A percentile compares a stretch with the other conserved stretches of the same genome.
phyloP scores from a whole-genome alignment of 495 filamentous ascomycete species.

The Clavariopsis aquatica region DNA sequence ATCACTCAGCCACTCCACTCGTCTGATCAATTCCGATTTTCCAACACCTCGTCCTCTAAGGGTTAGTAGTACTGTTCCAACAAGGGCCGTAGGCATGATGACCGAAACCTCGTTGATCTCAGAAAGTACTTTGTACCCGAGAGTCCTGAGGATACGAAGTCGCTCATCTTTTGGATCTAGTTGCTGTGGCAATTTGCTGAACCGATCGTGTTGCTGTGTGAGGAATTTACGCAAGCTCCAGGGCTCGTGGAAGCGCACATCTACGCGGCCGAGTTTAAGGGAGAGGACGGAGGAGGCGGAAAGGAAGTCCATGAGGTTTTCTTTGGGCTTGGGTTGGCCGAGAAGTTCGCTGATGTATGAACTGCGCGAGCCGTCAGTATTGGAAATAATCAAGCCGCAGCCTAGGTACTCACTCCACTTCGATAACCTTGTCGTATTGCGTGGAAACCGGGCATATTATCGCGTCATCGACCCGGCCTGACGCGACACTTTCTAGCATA shows the following conservation, averaged over 20 bases:
- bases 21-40: slow-evolving; percentile 76
- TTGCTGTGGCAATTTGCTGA: slow-evolving; percentile 39
- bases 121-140: slow-evolving; percentile 87
- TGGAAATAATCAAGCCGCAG: neutral
- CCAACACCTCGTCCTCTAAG: slow-evolving; percentile 91
- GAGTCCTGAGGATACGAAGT: slow-evolving; percentile 68
- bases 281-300: slow-evolving; percentile 86
- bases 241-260: slow-evolving; percentile 92
- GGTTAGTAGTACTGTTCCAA: slow-evolving; percentile 90
- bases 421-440: slow-evolving; percentile 98
- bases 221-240: slow-evolving; percentile 87
- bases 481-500: slow-evolving; percentile 83
- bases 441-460: slow-evolving; percentile 93
- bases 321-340: slow-evolving; percentile 90
- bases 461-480: slow-evolving; percentile 84
- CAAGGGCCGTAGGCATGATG: slow-evolving; percentile 94
- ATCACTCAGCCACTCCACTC: slow-evolving; percentile 86
- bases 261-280: slow-evolving; percentile 84
- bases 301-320: slow-evolving; percentile 86
- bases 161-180: slow-evolving; percentile 49
- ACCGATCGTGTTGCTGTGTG: slow-evolving; percentile 63
- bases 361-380: slow-evolving; percentile 39
- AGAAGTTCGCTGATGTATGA: slow-evolving; percentile 93
- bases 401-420: slow-evolving; percentile 78
- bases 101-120: slow-evolving; percentile 96